These are phyloP conservation scores for Solanum sitiens DNA, from an alignment of 257 asterid species.

Conservation along the genomic window DNA sequence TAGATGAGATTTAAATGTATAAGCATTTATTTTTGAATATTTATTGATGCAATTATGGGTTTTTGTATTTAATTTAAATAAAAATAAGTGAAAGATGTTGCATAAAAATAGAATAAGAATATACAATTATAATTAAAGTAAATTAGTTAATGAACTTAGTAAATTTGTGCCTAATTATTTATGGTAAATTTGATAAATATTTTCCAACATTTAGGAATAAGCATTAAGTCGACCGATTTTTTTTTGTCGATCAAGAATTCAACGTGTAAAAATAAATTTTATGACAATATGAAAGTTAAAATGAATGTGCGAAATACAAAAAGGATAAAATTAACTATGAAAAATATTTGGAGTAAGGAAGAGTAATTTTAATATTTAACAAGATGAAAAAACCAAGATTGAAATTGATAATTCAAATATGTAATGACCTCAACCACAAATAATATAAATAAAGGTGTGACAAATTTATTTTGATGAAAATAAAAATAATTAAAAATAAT, in stretches of 20 bases:
- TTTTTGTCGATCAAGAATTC: fast-evolving
- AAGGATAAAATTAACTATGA: background rate
- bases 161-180: too few species aligned
- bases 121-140: background rate
- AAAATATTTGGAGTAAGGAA: background rate
- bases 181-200: too few species aligned
- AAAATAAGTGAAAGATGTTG: background rate
- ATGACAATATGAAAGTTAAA: background rate
- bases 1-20: background rate
- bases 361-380: too few species aligned
- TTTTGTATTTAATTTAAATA: background rate
- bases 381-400: background rate
- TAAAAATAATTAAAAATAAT: too few species aligned
- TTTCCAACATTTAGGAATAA: background rate
- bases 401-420: too few species aligned
- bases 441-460: background rate
- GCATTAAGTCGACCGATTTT: background rate
- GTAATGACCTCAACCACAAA: background rate
- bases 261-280: background rate
- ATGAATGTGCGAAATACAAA: fast-evolving
- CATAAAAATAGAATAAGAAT: background rate
- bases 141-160: background rate
- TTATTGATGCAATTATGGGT: background rate
- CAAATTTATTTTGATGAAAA: background rate
- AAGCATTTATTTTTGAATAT: too few species aligned